phyloP scores from a whole-genome alignment of 768 basidiomycete genomes.

The Amanita inopinata region DNA sequence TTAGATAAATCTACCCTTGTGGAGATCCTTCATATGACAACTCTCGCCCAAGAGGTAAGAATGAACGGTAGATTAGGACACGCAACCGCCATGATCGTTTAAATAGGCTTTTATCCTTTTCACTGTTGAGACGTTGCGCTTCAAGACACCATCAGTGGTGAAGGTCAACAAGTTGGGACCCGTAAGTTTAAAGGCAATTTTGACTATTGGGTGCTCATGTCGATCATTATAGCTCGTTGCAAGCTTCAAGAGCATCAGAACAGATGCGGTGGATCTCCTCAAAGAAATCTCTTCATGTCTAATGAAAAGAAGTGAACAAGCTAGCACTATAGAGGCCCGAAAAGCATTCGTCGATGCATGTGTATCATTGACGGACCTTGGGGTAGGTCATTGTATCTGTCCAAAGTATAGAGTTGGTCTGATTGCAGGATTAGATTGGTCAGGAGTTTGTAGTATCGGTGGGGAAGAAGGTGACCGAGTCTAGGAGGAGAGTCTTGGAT shows the following conservation, averaged over 20 bases:
- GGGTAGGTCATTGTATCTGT: slow-evolving; percentile 16
- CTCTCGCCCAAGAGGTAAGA: slow-evolving; percentile 64
- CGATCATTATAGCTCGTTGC: slow-evolving; percentile 43
- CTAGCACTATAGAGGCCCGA: slow-evolving; percentile 43
- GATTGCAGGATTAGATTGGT: slow-evolving; percentile 45
- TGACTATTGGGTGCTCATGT: slow-evolving; percentile 3
- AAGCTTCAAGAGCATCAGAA: slow-evolving; percentile 53
- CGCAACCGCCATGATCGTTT: no score
- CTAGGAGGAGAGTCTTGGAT: slow-evolving; percentile 62
- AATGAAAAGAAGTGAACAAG: slow-evolving; percentile 38
- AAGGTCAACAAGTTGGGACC: slow-evolving; percentile 67
- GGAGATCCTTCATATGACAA: slow-evolving; percentile 63
- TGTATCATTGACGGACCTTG: slow-evolving; percentile 23
- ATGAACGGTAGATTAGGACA: background rate
- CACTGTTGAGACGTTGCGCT: slow-evolving; percentile 58
- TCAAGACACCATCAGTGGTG: slow-evolving; percentile 58
- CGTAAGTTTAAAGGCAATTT: slow-evolving; percentile 29
- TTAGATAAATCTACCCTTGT: slow-evolving; percentile 33
- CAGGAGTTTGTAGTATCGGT: slow-evolving; percentile 52
- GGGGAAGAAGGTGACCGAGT: slow-evolving; percentile 57
- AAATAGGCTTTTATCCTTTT: slow-evolving; percentile 76
- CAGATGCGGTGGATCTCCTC: slow-evolving; percentile 39
- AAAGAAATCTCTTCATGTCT: slow-evolving; percentile 49
- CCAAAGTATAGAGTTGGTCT: slow-evolving; percentile 7
- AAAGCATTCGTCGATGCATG: slow-evolving; percentile 44